These are phyloP conservation scores for Verticillium tricorpus DNA, from an alignment of 2,329 filamentous ascomycete genomes.

Conservation along the genomic window DNA sequence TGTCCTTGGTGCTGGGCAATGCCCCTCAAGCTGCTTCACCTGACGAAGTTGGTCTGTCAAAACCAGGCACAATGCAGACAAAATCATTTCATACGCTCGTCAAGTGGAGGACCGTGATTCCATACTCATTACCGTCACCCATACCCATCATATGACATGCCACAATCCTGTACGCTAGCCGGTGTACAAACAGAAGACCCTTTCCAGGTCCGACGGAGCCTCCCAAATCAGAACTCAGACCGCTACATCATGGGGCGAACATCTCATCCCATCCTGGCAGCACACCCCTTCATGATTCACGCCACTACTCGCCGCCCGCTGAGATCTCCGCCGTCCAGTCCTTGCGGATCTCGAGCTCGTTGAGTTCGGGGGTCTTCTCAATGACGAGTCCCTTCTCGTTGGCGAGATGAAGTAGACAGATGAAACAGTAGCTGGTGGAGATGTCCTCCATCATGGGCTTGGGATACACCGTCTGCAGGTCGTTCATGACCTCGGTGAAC, in stretches of 20 bases:
- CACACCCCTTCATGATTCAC: neutral
- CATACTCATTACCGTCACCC: constrained; percentile 4
- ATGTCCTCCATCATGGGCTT: constrained; percentile 87
- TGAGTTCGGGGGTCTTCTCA: constrained; percentile 54
- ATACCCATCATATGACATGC: constrained; percentile 3
- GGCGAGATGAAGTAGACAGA: constrained; percentile 83
- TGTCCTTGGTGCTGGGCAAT: too few species aligned
- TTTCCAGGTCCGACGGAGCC: neutral
- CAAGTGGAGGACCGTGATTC: neutral
- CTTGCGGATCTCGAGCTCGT: constrained; percentile 57
- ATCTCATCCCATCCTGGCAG: neutral
- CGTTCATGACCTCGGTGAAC: constrained; percentile 91
- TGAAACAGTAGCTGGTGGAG: constrained; percentile 90
- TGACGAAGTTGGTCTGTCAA: too few species aligned
- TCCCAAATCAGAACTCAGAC: neutral
- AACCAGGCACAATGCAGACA: too few species aligned
- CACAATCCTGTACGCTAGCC: neutral
- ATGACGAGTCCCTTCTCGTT: constrained; percentile 89
- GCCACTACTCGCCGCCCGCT: constrained; percentile 29
- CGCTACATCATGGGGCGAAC: neutral
- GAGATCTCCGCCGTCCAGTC: constrained; percentile 57
- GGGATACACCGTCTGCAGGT: constrained; percentile 79
- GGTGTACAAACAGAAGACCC: neutral
- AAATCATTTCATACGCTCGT: neutral
- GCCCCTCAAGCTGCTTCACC: too few species aligned